These are phyloP conservation scores for Kluyveromyces wickerhamii DNA, from an alignment of 805 yeast genomes.

Conservation along the genomic window DNA sequence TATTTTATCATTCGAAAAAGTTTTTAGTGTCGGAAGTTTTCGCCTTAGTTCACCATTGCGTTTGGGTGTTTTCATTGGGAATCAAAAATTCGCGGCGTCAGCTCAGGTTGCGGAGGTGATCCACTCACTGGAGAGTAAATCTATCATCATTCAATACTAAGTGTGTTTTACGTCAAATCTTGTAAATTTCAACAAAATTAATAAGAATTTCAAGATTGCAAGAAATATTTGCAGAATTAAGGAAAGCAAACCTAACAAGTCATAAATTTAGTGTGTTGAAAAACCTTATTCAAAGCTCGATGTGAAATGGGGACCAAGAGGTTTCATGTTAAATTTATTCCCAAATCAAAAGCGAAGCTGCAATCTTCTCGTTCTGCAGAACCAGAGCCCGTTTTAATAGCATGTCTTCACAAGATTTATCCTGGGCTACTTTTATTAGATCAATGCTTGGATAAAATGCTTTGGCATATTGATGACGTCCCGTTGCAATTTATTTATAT, in stretches of 20 bases:
- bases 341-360: constrained; percentile 3
- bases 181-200: no score
- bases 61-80: no score
- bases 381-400: constrained; percentile 8
- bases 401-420: constrained; percentile 18
- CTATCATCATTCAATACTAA: no score
- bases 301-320: constrained; percentile 1
- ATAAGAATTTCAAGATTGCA: no score
- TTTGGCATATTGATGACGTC: constrained; percentile 25
- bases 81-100: no score
- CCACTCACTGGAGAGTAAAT: no score
- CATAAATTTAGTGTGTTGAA: no score
- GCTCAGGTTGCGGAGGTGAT: no score
- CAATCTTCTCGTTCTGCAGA: not conserved
- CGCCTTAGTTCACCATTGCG: constrained; percentile 9
- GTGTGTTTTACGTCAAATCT: no score
- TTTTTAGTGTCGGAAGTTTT: constrained; percentile 23
- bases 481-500: constrained; percentile 23
- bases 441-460: constrained; percentile 17
- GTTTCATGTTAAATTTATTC: constrained; percentile 8
- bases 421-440: constrained; percentile 24
- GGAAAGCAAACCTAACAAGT: no score
- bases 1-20: constrained; percentile 35
- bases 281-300: no score
- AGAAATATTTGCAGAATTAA: no score